Percentiles rank a stretch among this genome's conserved stretches.
phyloP scores from a whole-genome alignment of 2,329 filamentous ascomycete species.

The Grosmannia huntii region DNA sequence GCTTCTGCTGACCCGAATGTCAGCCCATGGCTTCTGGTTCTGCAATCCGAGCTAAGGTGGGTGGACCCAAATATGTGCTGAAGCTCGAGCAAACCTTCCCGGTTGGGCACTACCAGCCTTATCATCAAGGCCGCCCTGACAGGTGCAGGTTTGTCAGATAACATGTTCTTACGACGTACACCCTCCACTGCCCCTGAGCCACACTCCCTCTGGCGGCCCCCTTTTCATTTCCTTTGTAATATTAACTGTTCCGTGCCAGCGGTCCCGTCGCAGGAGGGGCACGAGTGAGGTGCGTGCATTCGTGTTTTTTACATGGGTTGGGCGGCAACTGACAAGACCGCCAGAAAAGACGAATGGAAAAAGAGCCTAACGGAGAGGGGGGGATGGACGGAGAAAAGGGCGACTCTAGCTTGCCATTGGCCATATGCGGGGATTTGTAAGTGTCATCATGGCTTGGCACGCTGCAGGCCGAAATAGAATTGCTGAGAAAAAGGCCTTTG shows the following conservation, averaged over 20 bases:
- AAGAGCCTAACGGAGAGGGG: background rate
- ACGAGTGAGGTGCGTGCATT: background rate
- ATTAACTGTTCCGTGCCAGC: no score
- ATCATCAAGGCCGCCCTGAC: no score
- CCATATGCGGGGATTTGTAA: background rate
- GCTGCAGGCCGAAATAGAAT: background rate
- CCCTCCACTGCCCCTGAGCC: background rate
- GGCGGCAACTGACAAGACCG: background rate
- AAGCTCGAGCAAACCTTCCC: no score
- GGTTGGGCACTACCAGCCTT: no score
- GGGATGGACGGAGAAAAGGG: background rate
- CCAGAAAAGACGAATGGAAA: background rate
- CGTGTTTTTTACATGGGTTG: no score
- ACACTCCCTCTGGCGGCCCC: background rate
- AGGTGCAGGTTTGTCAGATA: no score
- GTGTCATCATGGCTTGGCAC: background rate
- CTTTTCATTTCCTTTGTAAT: background rate
- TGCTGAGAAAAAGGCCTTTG: background rate
- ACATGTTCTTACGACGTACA: no score
- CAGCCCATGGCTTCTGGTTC: no score
- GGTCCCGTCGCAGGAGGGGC: background rate
- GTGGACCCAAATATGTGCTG: no score
- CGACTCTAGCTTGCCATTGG: background rate
- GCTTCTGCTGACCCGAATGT: no score
- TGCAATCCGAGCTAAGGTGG: no score